Evolutionary conservation across 495 filamentous ascomycete genomes (phyloP), one percentile per base, ranked within the genome.

Genomic region (Penicillium mononematosum): DNA sequence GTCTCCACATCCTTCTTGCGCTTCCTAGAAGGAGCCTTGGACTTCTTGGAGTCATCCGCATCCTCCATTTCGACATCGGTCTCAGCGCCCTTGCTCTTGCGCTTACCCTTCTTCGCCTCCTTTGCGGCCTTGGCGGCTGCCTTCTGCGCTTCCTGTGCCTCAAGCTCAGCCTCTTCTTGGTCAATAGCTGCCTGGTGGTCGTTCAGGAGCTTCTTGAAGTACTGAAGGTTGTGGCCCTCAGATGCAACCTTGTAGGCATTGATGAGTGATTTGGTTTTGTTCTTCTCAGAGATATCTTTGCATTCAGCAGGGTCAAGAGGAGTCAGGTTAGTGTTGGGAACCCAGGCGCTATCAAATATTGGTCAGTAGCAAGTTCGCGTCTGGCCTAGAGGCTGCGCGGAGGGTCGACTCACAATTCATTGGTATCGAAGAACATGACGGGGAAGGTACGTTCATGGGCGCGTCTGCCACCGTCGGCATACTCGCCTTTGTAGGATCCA

Each of bases 341-440:
- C 87, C 90, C 91, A 97, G 11, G 87, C 85, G 72, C 92, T 97
- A 55, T 56, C 39, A 25, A 25, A n/a, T n/a, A 45, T 60, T 60
- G 60, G 58, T 61, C 27, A 58, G 50, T 51, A 43, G 41, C 25
- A 8, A 46, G 11, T 43, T 36, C 11, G 19, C 14, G 20, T 10
- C 32, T 41, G 54, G 9, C 14, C 24, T 42, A 45, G 8, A 22
- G 29, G 39, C 19, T 8, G 19, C 14, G 17, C 32, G 29, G 45
- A 17, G 20, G 25, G 24, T 25, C 19, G 45, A 85, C 92, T 81
- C 76, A 97, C 92, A 97, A 97, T 79, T 96, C 91, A 69, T 96
- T 95, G 52, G 91, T 95, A 56, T 85, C 79, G 53, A 97, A 77
- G 72, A 94, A 97, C 92, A 96, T 96, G 59, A 97, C 85, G 3